These are phyloP conservation scores for Incumbomyces delicatus DNA, from an alignment of 2,329 filamentous ascomycete genomes.

Conservation along the genomic window DNA sequence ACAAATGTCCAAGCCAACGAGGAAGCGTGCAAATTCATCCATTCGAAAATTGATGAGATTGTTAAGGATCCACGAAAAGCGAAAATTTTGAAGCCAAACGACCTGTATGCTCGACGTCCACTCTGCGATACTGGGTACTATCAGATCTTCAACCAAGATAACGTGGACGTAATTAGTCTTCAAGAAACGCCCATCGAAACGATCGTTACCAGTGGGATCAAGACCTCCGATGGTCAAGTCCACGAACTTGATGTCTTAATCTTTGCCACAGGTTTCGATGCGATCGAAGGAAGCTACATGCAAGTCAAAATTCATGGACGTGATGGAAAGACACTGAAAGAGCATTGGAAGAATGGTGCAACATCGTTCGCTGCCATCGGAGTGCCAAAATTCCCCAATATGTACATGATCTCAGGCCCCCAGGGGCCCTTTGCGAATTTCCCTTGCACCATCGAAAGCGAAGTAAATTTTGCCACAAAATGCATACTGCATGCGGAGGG, in stretches of 20 bases:
- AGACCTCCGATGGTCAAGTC: conserved; percentile 13
- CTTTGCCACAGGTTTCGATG: conserved; percentile 27
- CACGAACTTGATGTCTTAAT: conserved; percentile 23
- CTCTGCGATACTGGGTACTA: conserved; percentile 43
- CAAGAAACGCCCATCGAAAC: conserved; percentile 21
- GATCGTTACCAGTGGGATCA: conserved; percentile 22
- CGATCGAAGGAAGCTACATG: conserved; percentile 27
- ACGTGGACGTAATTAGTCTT: conserved; percentile 36
- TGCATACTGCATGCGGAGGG: conserved; percentile 40
- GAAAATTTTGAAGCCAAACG: conserved; percentile 32
- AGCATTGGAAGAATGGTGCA: conserved; percentile 26
- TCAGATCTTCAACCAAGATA: conserved; percentile 37
- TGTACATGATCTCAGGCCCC: conserved; percentile 35
- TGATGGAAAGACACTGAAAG: conserved; percentile 22
- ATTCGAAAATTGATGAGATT: conserved; percentile 24
- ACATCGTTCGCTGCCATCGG: conserved; percentile 32
- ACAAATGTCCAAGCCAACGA: conserved; percentile 30
- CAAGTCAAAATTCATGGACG: conserved; percentile 24
- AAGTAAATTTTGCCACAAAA: conserved; percentile 36
- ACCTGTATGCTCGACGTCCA: conserved; percentile 45
- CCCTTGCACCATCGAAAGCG: conserved; percentile 28
- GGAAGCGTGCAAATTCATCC: conserved; percentile 29
- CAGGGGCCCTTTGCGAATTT: conserved; percentile 32
- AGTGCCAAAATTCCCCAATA: conserved; percentile 34
- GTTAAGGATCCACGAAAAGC: conserved; percentile 26